These are phyloP conservation scores for Dendrostoma leiphaemia DNA, from an alignment of 2,329 filamentous ascomycete species.

Conservation along the genomic window DNA sequence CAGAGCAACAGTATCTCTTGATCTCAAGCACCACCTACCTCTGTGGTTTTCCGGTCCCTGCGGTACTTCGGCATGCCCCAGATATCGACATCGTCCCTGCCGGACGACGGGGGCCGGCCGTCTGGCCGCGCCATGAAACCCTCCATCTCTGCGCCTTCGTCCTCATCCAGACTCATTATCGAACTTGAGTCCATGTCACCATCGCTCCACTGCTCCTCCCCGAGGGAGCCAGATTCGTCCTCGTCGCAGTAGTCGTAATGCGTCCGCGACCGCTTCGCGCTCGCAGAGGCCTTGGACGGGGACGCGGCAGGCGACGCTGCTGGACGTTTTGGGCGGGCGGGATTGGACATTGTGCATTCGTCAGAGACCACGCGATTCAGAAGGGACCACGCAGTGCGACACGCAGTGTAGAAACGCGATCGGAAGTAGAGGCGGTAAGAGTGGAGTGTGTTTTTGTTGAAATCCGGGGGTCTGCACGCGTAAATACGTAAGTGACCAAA, in stretches of 20 bases:
- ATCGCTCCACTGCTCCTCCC: slow-evolving; percentile 3
- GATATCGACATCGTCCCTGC: not conserved
- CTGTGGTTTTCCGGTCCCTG: not conserved
- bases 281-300: slow-evolving; percentile 12
- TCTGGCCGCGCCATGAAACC: not conserved
- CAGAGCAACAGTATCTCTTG: too few relatives aligned
- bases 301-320: slow-evolving; percentile 12
- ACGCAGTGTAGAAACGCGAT: too few relatives aligned
- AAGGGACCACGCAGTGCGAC: too few relatives aligned
- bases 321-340: slow-evolving; percentile 10
- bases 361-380: too few relatives aligned
- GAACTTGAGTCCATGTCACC: slow-evolving; percentile 3
- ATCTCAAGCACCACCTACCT: too few relatives aligned
- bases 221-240: not conserved
- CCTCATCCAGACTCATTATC: slow-evolving; percentile 4
- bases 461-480: too few relatives aligned
- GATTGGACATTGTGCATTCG: not conserved
- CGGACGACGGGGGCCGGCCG: not conserved
- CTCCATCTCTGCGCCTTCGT: not conserved
- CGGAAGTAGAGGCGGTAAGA: too few relatives aligned
- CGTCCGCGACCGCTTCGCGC: slow-evolving; percentile 12
- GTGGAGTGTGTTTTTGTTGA: too few relatives aligned
- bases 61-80: not conserved
- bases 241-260: slow-evolving; percentile 17
- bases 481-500: too few relatives aligned